phyloP scores from a whole-genome alignment of 1,139 yeast genomes.

The Meyerozyma athensensis region DNA sequence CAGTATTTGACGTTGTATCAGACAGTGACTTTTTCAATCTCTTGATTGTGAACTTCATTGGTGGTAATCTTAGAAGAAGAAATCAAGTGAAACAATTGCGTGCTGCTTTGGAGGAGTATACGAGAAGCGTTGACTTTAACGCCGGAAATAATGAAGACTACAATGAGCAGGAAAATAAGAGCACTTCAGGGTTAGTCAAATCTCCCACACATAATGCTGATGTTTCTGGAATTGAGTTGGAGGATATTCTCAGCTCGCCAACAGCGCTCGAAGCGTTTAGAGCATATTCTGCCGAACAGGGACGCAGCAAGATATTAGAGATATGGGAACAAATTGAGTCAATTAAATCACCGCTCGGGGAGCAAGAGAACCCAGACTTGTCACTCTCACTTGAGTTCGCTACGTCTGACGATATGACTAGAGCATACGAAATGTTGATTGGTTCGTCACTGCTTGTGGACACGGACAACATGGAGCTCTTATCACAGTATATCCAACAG shows the following conservation, averaged over 20 bases:
- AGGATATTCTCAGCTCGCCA: constrained; percentile 31
- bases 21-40: constrained; percentile 80
- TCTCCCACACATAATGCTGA: not conserved
- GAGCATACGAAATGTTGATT: not conserved
- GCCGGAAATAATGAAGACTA: not conserved
- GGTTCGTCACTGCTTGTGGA: constrained; percentile 5
- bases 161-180: not conserved
- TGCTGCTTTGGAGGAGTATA: constrained; percentile 65
- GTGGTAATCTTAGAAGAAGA: constrained; percentile 66
- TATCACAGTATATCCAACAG: constrained; percentile 24
- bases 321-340: constrained; percentile 68
- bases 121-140: constrained; percentile 19
- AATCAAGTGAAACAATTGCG: constrained; percentile 71
- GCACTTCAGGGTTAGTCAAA: not conserved
- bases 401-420: constrained; percentile 35
- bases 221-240: constrained; percentile 5
- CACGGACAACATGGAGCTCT: constrained; percentile 18
- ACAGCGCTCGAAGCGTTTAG: constrained; percentile 46
- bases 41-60: constrained; percentile 54
- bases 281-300: constrained; percentile 51
- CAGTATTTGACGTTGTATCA: constrained; percentile 50
- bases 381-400: constrained; percentile 35
- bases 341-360: constrained; percentile 70
- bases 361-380: constrained; percentile 20
- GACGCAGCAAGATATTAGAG: constrained; percentile 42